phyloP scores from a whole-genome alignment of 306 rosid species.

The Cyclanthera cordifolia region DNA sequence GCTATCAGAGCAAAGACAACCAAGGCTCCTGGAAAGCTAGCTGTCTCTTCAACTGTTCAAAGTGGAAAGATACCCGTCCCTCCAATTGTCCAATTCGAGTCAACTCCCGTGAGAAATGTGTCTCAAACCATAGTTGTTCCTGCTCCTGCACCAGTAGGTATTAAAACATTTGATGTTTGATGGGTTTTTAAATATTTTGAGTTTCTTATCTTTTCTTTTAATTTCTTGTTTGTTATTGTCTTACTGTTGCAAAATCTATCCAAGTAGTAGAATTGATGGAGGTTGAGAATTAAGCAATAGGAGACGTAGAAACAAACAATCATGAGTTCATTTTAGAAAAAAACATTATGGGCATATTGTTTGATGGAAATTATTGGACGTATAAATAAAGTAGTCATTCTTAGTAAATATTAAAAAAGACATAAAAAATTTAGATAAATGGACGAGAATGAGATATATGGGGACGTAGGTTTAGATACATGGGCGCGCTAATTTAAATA shows the following conservation, averaged over 20 bases:
- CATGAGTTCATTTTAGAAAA: too few species aligned
- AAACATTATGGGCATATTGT: too few species aligned
- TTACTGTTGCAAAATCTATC: not conserved
- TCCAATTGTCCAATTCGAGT: conserved; percentile 62
- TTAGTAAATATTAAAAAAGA: too few species aligned
- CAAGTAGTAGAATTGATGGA: not conserved
- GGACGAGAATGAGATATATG: too few species aligned
- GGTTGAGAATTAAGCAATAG: too few species aligned
- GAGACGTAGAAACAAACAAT: too few species aligned
- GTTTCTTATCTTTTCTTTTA: not conserved
- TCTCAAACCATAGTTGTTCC: conserved; percentile 57
- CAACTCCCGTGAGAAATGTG: conserved; percentile 43
- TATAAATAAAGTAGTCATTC: too few species aligned
- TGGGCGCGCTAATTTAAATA: too few species aligned
- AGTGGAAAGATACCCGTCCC: conserved; percentile 22
- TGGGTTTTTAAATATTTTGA: not conserved
- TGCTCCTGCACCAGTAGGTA: conserved; percentile 63
- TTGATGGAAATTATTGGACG: too few species aligned
- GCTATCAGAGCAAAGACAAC: conserved; percentile 77
- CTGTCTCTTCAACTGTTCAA: conserved; percentile 39
- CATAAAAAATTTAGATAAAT: too few species aligned
- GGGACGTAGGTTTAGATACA: too few species aligned
- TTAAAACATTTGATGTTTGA: not conserved
- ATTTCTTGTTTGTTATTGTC: not conserved
- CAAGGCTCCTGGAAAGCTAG: conserved; percentile 71